Evolutionary conservation across 2,329 filamentous ascomycete genomes (phyloP), one percentile per base, ranked within the genome.

Genomic region (Atkinsonella hypoxylon): DNA sequence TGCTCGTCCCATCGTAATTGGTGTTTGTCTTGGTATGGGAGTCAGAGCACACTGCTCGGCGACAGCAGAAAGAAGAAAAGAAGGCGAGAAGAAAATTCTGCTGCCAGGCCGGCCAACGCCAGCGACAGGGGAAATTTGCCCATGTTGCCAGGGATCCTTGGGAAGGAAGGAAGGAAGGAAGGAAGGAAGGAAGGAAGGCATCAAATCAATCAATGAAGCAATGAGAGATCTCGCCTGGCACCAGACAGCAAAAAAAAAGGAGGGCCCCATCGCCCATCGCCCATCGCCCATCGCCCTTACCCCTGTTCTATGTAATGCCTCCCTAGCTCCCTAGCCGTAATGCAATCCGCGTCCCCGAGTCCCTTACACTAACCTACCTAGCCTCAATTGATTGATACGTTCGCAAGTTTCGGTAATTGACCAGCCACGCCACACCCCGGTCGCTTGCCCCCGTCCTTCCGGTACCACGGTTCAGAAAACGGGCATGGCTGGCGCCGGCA

Each of bases 111-210:
- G 31, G 15, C 41, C 48, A 44, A 34, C 49, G 43, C 53, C 53
- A 49, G 49, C 34, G 47, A 43, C 47, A 45, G 51, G 53, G 53
- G 49, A 53, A 49, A 52, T 52, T 55, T 43, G 34, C 45, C 44
- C 50, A 26, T 26, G 26, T 26, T 26, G 26, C 26, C 49, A 45
- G 51, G 51, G 39, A 52, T 48, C 39, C 53, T 49, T 47, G 51
- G 47, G 36, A 53, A 52, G 45, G 41, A 50, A 53, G 30, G 45
- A 17, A 31, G 30, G 45, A 17, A 31, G 15, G 26, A 26, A 39
- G 15, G n/a, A n/a, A 10, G 17, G 34, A 43, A 48, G 15, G 26
- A 17, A 9, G 2, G 15, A 43, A 17, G 5, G 13, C 32, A n/a
- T n/a, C n/a, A n/a, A n/a, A n/a, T n/a, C n/a, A n/a, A n/a, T n/a